phyloP scores from a whole-genome alignment of 257 asterid genomes.

The Scutellaria barbata region DNA sequence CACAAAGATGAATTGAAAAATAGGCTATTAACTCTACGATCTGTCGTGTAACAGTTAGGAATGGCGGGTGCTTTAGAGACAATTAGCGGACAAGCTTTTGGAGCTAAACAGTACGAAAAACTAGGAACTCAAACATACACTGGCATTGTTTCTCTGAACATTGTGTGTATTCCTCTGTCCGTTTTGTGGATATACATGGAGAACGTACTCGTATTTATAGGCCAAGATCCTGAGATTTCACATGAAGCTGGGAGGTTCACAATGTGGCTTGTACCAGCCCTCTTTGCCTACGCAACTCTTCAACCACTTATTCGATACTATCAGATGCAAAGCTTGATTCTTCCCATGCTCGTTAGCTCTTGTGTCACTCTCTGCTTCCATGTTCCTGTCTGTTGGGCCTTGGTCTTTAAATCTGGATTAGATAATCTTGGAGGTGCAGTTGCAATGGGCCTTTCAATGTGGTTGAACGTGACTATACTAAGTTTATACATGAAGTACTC shows the following conservation, averaged over 20 bases:
- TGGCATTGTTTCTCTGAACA: slow-evolving; percentile 57
- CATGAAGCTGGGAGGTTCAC: slow-evolving; percentile 69
- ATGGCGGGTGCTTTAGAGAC: slow-evolving; percentile 90
- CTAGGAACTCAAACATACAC: slow-evolving; percentile 79
- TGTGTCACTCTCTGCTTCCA: slow-evolving; percentile 59
- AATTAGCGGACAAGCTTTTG: slow-evolving; percentile 78
- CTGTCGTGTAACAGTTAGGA: slow-evolving; percentile 58
- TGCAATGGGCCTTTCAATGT: slow-evolving; percentile 59
- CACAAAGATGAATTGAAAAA: too few relatives aligned
- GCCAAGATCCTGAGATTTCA: slow-evolving; percentile 85
- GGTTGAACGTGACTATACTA: slow-evolving; percentile 59
- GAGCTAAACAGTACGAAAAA: slow-evolving; percentile 75
- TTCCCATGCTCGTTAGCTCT: slow-evolving; percentile 64
- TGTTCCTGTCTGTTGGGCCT: slow-evolving; percentile 54
- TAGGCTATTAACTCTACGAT: neutral
- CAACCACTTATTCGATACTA: slow-evolving; percentile 60
- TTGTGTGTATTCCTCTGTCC: slow-evolving; percentile 64
- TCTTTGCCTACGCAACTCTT: slow-evolving; percentile 61
- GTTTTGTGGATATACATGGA: slow-evolving; percentile 64
- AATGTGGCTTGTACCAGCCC: slow-evolving; percentile 68
- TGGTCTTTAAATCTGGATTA: slow-evolving; percentile 52
- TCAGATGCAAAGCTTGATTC: slow-evolving; percentile 65
- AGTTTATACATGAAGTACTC: slow-evolving; percentile 57
- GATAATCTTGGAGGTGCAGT: slow-evolving; percentile 64
- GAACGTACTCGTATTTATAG: slow-evolving; percentile 48